Base-by-base conservation (phyloP, 768 basidiomycete genomes). In the Lentinus brumalis region DNA sequence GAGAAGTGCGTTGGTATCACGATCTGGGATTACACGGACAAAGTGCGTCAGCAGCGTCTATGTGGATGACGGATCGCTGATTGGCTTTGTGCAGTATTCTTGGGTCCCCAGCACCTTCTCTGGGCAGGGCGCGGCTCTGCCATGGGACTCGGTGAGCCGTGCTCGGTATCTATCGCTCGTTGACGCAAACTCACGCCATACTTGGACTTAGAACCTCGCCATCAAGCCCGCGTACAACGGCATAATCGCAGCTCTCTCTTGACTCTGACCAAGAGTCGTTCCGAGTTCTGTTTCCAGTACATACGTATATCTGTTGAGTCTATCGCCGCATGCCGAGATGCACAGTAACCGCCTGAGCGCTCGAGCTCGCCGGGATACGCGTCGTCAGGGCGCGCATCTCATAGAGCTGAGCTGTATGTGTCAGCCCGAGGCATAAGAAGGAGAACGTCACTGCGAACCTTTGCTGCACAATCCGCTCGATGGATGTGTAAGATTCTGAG, bases 11-110 rank as follows among this genome's bases (percentile, higher is more conserved):
- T 78, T 42, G 75, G 75, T 35, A 59, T 79, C 41, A 77, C 75
- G 5, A 46, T 77, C 53, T 81, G 78, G 79, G 79, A 77, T 57
- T 78, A 72, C 58, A 76, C 77, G 1, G 77, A 78, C 68, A 74
- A 73, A 56, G 64, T 60, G 41, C 44, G 52, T 53, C 16, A 18
- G 18, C 35, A 3, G 5, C 39, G 6, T 29, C n/a, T 3, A 8
- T 18, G 35, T 39, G 40, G 16, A 35, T 42, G 8, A 12, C 15
- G 5, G 21, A 41, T 15, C 30, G 21, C 41, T 53, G 14, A 29
- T 42, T 55, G 10, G 18, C 12, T 42, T 29, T 15, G 46, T 12
- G 6, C 40, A 67, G 64, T 71, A 79, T 65, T 72, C 75, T 54
- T 79, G 75, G 73, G 63, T 77, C 26, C 71, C 73, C 8, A 53